These are phyloP conservation scores for Boletus tylopilopsis DNA, from an alignment of 768 basidiomycete genomes.

Conservation along the genomic window DNA sequence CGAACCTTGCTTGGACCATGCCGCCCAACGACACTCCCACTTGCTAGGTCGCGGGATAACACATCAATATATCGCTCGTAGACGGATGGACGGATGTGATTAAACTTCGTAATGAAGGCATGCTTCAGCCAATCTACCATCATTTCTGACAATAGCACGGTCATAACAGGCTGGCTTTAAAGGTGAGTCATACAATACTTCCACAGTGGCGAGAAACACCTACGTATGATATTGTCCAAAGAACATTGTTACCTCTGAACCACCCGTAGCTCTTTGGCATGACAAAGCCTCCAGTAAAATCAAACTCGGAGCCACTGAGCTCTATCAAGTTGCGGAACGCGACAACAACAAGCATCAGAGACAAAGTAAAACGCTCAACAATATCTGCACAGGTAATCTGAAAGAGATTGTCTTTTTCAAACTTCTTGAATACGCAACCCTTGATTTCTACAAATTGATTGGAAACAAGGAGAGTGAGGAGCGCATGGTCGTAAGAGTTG, in stretches of 20 bases:
- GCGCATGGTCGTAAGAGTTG: conserved; percentile 95
- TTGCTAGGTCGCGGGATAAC: conserved; percentile 87
- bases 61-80: conserved; percentile 96
- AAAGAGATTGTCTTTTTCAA: conserved; percentile 97
- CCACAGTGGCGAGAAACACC: conserved; percentile 28
- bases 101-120: conserved; percentile 99
- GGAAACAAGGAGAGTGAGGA: conserved; percentile 89
- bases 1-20: conserved; percentile 66
- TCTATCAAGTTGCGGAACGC: conserved; percentile 95
- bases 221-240: conserved; percentile 90
- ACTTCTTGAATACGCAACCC: conserved; percentile 98
- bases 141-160: conserved; percentile 89
- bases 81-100: conserved; percentile 92
- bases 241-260: conserved; percentile 71
- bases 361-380: conserved; percentile 92
- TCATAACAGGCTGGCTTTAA: conserved; percentile 72
- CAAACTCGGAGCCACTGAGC: conserved; percentile 84
- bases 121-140: conserved; percentile 98
- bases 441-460: conserved; percentile 99
- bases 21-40: conserved; percentile 68
- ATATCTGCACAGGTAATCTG: conserved; percentile 99
- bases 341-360: conserved; percentile 86
- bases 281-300: conserved; percentile 64
- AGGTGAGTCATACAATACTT: not conserved
- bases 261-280: conserved; percentile 84